Evolutionary conservation across 2,329 filamentous ascomycete species (phyloP).

Genomic region (Fusarium buxicola): DNA sequence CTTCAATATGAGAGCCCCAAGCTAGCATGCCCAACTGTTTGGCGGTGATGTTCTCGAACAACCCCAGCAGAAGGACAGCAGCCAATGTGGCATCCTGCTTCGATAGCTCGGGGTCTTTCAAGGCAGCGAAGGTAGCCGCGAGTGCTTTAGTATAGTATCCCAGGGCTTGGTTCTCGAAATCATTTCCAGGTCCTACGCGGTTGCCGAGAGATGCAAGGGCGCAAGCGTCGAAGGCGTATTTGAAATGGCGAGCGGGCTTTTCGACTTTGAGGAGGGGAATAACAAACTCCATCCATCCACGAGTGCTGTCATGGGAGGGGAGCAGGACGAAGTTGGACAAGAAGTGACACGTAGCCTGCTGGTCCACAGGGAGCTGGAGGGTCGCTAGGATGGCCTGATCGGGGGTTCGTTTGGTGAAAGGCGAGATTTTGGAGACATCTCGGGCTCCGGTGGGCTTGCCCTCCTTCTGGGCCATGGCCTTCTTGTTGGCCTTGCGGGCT

Average conservation of each 20-base stretch:
- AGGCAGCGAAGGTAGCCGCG: conserved; percentile 62
- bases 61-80: conserved; percentile 68
- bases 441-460: conserved; percentile 40
- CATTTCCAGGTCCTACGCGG: conserved; percentile 51
- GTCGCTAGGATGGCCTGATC: conserved; percentile 44
- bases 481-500: conserved; percentile 67
- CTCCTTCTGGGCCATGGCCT: conserved; percentile 54
- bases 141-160: conserved; percentile 67
- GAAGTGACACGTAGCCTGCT: conserved; percentile 70
- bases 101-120: conserved; percentile 62
- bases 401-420: conserved; percentile 33
- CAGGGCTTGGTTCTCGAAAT: conserved; percentile 57
- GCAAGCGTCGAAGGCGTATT: conserved; percentile 69
- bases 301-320: conserved; percentile 60
- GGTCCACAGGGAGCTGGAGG: conserved; percentile 62
- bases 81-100: conserved; percentile 69
- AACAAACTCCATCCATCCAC: conserved; percentile 70
- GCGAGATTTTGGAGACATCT: conserved; percentile 22
- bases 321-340: conserved; percentile 70
- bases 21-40: conserved; percentile 65
- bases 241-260: conserved; percentile 59
- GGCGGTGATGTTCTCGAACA: conserved; percentile 71
- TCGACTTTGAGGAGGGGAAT: conserved; percentile 65
- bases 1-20: conserved; percentile 74
- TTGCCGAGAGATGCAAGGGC: conserved; percentile 69